Evolutionary conservation across 1,284 basidiomycete genomes (phyloP).

Genomic region (Naganishia sp.): DNA sequence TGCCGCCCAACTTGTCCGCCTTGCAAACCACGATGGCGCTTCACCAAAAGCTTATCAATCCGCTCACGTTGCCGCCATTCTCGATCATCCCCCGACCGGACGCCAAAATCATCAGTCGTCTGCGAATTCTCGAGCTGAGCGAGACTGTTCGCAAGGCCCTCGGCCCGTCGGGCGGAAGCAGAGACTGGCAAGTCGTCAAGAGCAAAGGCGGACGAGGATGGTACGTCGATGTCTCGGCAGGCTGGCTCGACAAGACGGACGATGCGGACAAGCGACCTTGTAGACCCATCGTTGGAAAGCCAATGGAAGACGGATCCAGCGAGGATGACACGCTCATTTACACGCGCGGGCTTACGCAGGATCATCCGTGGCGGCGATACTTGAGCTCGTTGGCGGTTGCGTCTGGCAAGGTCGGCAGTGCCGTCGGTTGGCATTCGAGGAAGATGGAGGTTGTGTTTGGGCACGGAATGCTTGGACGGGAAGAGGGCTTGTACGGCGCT

Average conservation of each 20-base stretch:
- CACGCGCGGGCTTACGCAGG: conserved; percentile 63
- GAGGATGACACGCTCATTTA: conserved; percentile 40
- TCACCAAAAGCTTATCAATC: conserved; percentile 67
- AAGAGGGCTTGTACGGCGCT: conserved; percentile 90
- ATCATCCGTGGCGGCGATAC: conserved; percentile 68
- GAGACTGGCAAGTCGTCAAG: conserved; percentile 78
- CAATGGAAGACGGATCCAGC: conserved; percentile 29
- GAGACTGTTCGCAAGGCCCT: conserved; percentile 66
- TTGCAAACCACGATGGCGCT: conserved; percentile 50
- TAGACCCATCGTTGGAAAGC: conserved; percentile 14
- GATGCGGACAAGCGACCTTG: conserved; percentile 31
- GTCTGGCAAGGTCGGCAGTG: conserved; percentile 84
- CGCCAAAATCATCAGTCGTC: conserved; percentile 59
- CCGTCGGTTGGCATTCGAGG: conserved; percentile 89
- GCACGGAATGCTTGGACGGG: conserved; percentile 83
- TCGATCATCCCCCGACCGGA: conserved; percentile 59
- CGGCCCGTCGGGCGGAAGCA: conserved; percentile 62
- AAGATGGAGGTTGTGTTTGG: conserved; percentile 97
- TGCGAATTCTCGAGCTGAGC: conserved; percentile 86
- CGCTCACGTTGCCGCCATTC: conserved; percentile 76
- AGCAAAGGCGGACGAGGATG: conserved; percentile 93
- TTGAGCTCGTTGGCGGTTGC: conserved; percentile 73
- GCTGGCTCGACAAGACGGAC: conserved; percentile 62
- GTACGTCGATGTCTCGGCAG: conserved; percentile 86
- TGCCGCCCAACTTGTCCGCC: conserved; percentile 55